These are phyloP conservation scores for Trichophyton mentagrophytes DNA, from an alignment of 2,329 filamentous ascomycete species.

Conservation along the genomic window DNA sequence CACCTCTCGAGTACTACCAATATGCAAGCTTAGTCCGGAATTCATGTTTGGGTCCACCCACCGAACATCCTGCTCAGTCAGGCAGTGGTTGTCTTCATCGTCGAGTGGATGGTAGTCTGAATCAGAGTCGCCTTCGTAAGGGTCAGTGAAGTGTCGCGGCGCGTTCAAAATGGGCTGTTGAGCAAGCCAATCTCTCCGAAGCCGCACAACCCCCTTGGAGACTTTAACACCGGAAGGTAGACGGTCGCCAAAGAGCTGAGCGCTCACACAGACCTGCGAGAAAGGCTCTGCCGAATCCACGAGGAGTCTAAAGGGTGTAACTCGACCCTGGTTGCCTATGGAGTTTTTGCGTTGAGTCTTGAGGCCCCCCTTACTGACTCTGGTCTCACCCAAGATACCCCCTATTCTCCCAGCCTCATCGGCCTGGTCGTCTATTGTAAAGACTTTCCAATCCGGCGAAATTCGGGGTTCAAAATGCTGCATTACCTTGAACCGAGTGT, in stretches of 20 bases:
- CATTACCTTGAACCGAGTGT: conserved; percentile 4
- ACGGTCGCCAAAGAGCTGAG: conserved; percentile 55
- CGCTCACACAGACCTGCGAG: conserved; percentile 45
- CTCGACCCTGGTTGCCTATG: background rate
- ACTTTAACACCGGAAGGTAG: conserved; percentile 55
- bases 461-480: background rate
- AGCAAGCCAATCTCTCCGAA: conserved; percentile 61
- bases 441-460: background rate
- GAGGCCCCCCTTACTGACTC: background rate
- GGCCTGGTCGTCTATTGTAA: background rate
- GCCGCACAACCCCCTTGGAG: conserved; percentile 53
- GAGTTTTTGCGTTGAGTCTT: background rate
- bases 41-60: conserved; percentile 43
- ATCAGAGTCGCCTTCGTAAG: background rate
- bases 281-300: background rate
- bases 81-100: conserved; percentile 1
- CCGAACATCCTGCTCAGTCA: conserved; percentile 53
- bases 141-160: conserved; percentile 4
- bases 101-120: background rate
- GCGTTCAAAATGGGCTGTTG: conserved; percentile 22
- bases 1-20: conserved; percentile 49
- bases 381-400: background rate
- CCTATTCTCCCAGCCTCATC: background rate
- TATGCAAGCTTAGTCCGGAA: conserved; percentile 41
- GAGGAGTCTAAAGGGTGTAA: background rate